Base-by-base conservation (phyloP, 306 rosid genomes). In the Albizia julibrissin region DNA sequence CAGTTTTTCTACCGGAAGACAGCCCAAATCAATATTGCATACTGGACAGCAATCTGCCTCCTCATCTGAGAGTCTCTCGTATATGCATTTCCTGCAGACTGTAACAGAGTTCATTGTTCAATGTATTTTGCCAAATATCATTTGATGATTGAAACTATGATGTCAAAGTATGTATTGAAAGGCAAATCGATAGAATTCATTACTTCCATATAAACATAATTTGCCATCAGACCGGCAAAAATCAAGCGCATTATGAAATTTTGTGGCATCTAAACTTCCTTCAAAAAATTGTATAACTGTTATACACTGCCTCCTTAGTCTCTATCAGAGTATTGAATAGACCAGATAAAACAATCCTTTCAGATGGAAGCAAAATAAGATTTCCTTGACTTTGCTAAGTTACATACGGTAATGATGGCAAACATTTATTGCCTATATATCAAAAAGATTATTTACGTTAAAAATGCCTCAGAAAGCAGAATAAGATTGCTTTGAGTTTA, bases 21-120 rank as follows among this genome's bases (percentile, higher is more conserved):
- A 88, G 13, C 99, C 99, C 16, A 95, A 88, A 86, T 95, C 99
- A 79, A 93, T 85, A 69, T 92, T 79, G 89, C 99, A 95, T 27
- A 89, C 98, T 1, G 99, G 99, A 85, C 98, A 95, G 74, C 79
- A 87, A 76, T 93, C 98, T 49, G 74, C 66, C 86, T 95, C 98
- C 78, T 95, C 98, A 74, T 95, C 98, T 12, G 97, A 89, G 76
- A 95, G 87, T 84, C 90, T 92, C 74, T 92, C 90, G 46, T 86
- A 91, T 80, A 95, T 95, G 86, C 99, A 95, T 65, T 86, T 92
- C 90, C 97, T 92, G 91, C 99, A 95, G 89, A 95, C 99, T 95
- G 97, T 61, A 83, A 80, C 74, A 31, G 29, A 80, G 64, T 54
- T 84, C 81, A 78, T 72, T 46, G 77, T 16, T 83, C 50, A 46